phyloP scores from a whole-genome alignment of 352 stramenopile genomes.

The Pythium dissotocum region DNA sequence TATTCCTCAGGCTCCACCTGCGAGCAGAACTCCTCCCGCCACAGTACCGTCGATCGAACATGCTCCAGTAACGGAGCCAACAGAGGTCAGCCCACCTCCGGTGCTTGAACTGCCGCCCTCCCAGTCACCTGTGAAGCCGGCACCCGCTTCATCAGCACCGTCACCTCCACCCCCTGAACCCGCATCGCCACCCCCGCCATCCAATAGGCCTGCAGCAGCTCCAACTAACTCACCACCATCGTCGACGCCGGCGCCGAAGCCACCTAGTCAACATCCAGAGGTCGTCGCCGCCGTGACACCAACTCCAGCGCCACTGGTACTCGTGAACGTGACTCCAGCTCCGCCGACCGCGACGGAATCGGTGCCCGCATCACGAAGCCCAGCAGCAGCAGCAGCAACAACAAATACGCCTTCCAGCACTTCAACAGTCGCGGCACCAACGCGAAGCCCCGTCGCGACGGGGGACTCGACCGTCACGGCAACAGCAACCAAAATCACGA shows the following conservation, averaged over 20 bases:
- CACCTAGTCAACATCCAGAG: neutral
- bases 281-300: neutral
- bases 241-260: neutral
- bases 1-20: neutral
- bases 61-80: too few relatives aligned
- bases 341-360: neutral
- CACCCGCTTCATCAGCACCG: neutral
- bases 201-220: neutral
- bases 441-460: neutral
- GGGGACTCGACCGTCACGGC: neutral
- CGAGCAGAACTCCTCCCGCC: too few relatives aligned
- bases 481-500: neutral
- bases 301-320: neutral
- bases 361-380: neutral
- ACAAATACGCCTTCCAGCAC: too few relatives aligned
- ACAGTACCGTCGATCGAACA: too few relatives aligned
- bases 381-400: neutral
- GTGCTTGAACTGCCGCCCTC: neutral
- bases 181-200: neutral
- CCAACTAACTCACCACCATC: neutral
- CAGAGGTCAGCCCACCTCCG: neutral
- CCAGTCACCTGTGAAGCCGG: neutral
- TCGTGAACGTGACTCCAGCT: neutral
- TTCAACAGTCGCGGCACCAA: neutral
- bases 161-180: neutral